Base-by-base conservation (phyloP, 305 asterid species). In the Solanum hybrid region DNA sequence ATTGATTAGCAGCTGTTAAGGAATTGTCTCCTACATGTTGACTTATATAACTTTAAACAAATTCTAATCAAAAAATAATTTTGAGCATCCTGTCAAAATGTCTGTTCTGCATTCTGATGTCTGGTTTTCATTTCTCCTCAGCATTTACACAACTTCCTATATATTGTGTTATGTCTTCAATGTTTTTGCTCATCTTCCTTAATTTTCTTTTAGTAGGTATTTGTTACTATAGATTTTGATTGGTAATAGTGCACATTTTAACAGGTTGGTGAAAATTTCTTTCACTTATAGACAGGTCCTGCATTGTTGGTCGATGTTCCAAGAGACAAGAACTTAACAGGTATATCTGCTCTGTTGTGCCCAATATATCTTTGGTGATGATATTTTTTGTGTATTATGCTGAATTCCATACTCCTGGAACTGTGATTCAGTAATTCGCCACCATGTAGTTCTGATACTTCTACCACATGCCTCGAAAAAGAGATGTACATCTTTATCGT, bases 241-340 rank as follows among this genome's bases (percentile, higher is more conserved):
- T 15, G 45, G 83, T 22, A 32, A 8, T 78, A 34, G 22, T 32
- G 11, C 83, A 34, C 45, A 76, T 76, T 76, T 76, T 76, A 22
- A 17, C 6, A 6, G 14, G 22, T 34, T 78, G 20, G 22, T 15
- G 83, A 17, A 4, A 22, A 20, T 5, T 22, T 78, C 45, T 10
- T 33, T 32, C 83, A 32, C 83, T 78, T 89, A 83, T 88, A 85
- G 76, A 87, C 97, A 97, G 99, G 99, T 39, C 95, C 92, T n/a
- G 99, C 96, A 15, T 90, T 96, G 91, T 93, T 97, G 26, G 95
- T 97, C 89, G 99, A 96, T 91, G 98, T 96, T 91, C 99, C 99
- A 37, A 95, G 98, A 90, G 94, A 96, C 94, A 92, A 93, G 92
- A 97, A 97, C 92, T 91, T 96, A 87, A 96, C 99, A 7, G 99